Base-by-base conservation (phyloP, 805 yeast genomes). In the Teunomyces panamensis region DNA sequence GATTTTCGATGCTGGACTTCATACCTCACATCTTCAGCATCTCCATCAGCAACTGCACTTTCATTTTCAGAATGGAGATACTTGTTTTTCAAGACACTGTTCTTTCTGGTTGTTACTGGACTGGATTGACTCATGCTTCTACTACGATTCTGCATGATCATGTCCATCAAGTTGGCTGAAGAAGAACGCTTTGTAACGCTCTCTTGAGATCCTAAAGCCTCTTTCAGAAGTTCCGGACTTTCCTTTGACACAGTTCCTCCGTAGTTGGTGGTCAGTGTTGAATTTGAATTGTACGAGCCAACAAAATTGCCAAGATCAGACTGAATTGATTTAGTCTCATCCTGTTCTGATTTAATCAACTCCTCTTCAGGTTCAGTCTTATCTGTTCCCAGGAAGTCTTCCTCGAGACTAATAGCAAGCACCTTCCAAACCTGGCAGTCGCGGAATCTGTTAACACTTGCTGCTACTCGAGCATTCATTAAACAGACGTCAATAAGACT, bases 391-490 rank as follows among this genome's bases (percentile, higher is more conserved):
- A n/a, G 34, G 10, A 17, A 66, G 2, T 64, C 59, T 34, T 64
- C 67, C 35, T 64, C 73, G 3, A 83, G 62, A 27, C 81, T 67
- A 30, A 77, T 78, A 10, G 78, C 77, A 4, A 84, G 63, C 3
- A 83, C 73, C 49, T 75, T 64, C 90, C 90, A 85, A 0, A 81
- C 74, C 56, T 82, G 87, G 46, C 83, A 71, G 46, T 82, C 86
- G 49, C 87, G 64, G 45, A 67, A 69, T 43, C 72, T 63, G 13
- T 73, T 71, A 1, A 74, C 85, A 41, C 73, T 68, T 0, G 75
- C 75, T 0, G 87, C 87, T 7, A 80, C 68, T 13, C 71, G 65
- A 0, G 88, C 78, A 57, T 86, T 86, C 55, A 73, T 65, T 17
- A 75, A 69, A 56, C 88, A 84, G 1, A 76, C 82, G 39, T 83